Conservation (phyloP, 345 rosid species). For the Linum usitatissimum region DNA sequence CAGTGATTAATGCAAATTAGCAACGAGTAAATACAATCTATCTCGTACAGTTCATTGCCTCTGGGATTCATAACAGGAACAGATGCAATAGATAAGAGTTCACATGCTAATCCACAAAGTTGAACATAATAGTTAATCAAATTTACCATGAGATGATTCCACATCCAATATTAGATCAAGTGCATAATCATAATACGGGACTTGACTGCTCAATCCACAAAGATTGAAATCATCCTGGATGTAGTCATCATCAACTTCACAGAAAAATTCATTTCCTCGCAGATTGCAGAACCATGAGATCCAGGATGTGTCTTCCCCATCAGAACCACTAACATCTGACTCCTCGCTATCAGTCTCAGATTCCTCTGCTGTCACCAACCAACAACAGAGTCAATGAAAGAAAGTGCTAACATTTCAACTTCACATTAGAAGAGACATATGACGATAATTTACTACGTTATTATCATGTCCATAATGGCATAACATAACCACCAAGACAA, state of each 20-base stretch:
- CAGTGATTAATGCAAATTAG: no score
- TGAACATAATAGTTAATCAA: neutral
- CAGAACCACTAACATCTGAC: constrained; percentile 82
- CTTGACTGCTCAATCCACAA: constrained; percentile 93
- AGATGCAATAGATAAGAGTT: no score
- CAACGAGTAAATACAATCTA: no score
- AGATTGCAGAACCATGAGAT: constrained; percentile 97
- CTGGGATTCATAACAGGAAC: no score
- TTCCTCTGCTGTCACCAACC: constrained; percentile 40
- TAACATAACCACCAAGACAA: no score
- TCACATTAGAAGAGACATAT: neutral
- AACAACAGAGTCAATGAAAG: constrained; percentile 9
- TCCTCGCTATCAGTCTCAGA: constrained; percentile 75
- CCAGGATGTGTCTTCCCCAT: constrained; percentile 93
- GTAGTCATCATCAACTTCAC: constrained; percentile 95
- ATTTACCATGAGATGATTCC: constrained; percentile 86
- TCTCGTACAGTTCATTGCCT: no score
- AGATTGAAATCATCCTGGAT: constrained; percentile 96
- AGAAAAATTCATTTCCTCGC: constrained; percentile 89
- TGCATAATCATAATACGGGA: constrained; percentile 88
- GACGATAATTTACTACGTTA: neutral
- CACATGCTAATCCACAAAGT: neutral
- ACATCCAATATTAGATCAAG: constrained; percentile 91
- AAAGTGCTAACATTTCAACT: neutral
- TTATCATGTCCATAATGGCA: neutral